Evolutionary conservation across 352 stramenopile genomes (phyloP).

Genomic region (Globisporangium sylvaticum): DNA sequence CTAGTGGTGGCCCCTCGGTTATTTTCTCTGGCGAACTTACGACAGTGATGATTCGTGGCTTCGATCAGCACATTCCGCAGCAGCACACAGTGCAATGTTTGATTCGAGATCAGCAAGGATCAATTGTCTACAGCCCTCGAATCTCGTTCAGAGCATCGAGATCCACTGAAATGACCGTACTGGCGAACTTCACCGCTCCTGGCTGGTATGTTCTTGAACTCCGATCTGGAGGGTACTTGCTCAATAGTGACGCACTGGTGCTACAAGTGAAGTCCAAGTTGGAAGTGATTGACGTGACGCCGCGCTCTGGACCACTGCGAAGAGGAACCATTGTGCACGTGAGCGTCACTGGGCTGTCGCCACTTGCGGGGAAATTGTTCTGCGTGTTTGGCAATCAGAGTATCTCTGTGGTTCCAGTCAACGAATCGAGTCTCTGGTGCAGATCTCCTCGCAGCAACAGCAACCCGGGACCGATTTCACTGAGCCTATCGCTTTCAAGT

Average conservation of each 20-base stretch:
- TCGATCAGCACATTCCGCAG: not conserved
- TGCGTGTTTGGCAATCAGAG: slow-evolving; percentile 25
- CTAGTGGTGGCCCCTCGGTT: not conserved
- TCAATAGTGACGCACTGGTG: not conserved
- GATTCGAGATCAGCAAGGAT: slow-evolving; percentile 1
- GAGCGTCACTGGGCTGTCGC: slow-evolving; percentile 7
- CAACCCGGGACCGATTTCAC: slow-evolving; percentile 12
- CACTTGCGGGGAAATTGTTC: slow-evolving; percentile 14
- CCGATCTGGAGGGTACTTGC: not conserved
- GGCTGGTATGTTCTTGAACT: slow-evolving; percentile 6
- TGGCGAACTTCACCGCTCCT: slow-evolving; percentile 2
- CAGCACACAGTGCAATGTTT: not conserved
- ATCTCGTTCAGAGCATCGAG: not conserved
- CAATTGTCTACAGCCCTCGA: not conserved
- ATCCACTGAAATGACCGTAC: not conserved
- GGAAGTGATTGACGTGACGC: not conserved
- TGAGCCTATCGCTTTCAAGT: slow-evolving; percentile 20
- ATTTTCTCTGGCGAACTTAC: not conserved
- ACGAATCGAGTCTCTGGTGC: slow-evolving; percentile 18
- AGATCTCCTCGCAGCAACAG: slow-evolving; percentile 14
- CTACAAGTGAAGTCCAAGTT: slow-evolving; percentile 3
- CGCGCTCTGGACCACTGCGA: slow-evolving; percentile 19
- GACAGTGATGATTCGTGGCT: not conserved
- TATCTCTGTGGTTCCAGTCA: slow-evolving; percentile 7
- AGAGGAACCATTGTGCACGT: slow-evolving; percentile 28